Percentiles rank a stretch among this genome's conserved stretches.
phyloP scores from a whole-genome alignment of 768 basidiomycete genomes.

The Nidularia pulvinata region DNA sequence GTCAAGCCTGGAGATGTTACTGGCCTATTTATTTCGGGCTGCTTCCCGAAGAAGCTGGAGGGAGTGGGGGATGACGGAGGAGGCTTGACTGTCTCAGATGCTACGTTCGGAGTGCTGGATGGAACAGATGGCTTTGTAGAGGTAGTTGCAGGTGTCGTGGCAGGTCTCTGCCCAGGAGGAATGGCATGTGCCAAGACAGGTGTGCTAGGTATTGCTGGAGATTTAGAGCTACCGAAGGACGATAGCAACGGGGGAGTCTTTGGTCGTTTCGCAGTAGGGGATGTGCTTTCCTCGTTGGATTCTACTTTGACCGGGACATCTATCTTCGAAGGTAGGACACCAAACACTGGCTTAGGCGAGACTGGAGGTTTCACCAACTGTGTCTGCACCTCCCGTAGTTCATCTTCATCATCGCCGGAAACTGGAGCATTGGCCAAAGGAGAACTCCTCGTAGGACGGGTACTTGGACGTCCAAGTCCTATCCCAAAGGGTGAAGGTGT shows the following conservation, averaged over 20 bases:
- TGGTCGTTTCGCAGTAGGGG: conserved; percentile 28
- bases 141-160: conserved; percentile 2
- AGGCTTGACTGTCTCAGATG: not conserved
- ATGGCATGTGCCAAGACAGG: conserved; percentile 2
- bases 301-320: conserved; percentile 7
- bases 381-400: conserved; percentile 21
- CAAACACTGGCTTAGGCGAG: conserved; percentile 36
- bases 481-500: conserved; percentile 34
- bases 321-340: conserved; percentile 23
- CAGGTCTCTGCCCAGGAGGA: conserved; percentile 2
- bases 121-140: not conserved
- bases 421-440: conserved; percentile 62
- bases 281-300: conserved; percentile 15
- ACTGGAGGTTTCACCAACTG: conserved; percentile 25
- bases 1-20: not conserved
- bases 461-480: conserved; percentile 55
- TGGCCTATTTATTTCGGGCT: not conserved
- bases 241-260: conserved; percentile 50
- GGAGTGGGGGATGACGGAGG: not conserved
- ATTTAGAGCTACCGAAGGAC: conserved; percentile 16
- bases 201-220: conserved; percentile 5
- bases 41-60: conserved; percentile 2
- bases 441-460: conserved; percentile 75
- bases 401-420: conserved; percentile 43
- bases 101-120: not conserved